Conservation (phyloP, 2,329 filamentous ascomycete species). For the Colletotrichum sp. region DNA sequence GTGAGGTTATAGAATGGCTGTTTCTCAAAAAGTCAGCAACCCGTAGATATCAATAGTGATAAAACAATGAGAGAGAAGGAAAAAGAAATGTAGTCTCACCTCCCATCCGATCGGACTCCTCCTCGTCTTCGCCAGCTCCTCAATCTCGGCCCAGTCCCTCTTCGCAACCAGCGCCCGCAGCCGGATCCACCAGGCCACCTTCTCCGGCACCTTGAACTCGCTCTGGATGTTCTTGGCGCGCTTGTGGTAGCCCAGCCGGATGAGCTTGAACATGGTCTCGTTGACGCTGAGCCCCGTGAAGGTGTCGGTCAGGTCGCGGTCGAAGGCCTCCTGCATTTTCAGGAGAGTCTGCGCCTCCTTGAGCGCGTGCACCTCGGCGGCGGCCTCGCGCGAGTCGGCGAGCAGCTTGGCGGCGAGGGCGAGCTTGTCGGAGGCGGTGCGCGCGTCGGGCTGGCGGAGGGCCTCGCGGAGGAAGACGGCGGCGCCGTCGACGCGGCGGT, state of each 20-base stretch:
- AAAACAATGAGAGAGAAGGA: background rate
- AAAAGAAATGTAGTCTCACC: constrained; percentile 55
- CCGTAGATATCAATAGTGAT: background rate
- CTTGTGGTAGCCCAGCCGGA: constrained; percentile 81
- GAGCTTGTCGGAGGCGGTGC: constrained; percentile 82
- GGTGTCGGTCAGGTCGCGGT: constrained; percentile 78
- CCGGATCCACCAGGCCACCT: constrained; percentile 84
- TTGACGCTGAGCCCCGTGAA: constrained; percentile 89
- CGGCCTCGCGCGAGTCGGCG: constrained; percentile 80
- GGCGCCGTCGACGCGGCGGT: constrained; percentile 85
- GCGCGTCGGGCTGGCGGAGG: constrained; percentile 72
- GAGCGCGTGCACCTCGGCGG: constrained; percentile 75
- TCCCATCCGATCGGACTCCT: constrained; percentile 98
- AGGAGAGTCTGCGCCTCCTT: constrained; percentile 83
- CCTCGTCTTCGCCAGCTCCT: constrained; percentile 78
- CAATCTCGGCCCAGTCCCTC: constrained; percentile 90
- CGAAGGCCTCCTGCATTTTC: constrained; percentile 84
- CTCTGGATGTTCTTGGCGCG: constrained; percentile 86
- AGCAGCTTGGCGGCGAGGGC: constrained; percentile 85
- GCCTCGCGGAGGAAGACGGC: constrained; percentile 88
- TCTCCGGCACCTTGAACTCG: constrained; percentile 93
- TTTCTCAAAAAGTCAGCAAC: background rate
- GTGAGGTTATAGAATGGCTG: constrained; percentile 92
- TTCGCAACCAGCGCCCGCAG: constrained; percentile 88
- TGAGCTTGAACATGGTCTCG: constrained; percentile 89